A percentile compares a stretch with the other conserved stretches of the same genome.
Conservation (phyloP, 2,329 filamentous ascomycete genomes). For the Diaporthe velutina region DNA sequence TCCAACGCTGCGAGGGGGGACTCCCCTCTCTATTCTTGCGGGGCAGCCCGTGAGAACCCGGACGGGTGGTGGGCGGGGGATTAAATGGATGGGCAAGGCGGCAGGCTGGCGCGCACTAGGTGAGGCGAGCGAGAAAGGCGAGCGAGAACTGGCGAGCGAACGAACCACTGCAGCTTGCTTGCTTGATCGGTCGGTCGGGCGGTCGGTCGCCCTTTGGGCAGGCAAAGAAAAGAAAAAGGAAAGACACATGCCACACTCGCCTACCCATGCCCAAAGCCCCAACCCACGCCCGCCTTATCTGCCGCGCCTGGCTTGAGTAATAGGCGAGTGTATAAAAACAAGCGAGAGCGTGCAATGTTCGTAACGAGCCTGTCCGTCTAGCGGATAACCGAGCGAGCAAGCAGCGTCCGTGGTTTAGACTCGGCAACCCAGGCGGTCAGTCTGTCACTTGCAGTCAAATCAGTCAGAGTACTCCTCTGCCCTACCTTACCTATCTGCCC, state of each 20-base stretch:
- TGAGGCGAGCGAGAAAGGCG: background rate
- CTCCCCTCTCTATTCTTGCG: background rate
- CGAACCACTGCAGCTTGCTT: background rate
- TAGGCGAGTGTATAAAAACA: constrained; percentile 16
- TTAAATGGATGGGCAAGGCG: background rate
- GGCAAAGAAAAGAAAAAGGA: background rate
- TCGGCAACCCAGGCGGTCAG: constrained; percentile 21
- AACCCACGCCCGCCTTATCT: background rate
- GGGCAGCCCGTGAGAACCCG: constrained; percentile 8
- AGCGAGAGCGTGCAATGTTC: constrained; percentile 5
- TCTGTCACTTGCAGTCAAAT: no score
- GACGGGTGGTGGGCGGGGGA: background rate
- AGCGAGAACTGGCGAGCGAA: background rate
- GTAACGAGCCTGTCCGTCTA: constrained; percentile 7
- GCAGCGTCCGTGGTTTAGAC: background rate
- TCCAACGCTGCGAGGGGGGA: background rate
- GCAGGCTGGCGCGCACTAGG: background rate
- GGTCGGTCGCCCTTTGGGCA: background rate
- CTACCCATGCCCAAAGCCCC: background rate
- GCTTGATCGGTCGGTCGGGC: background rate
- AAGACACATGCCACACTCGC: background rate
- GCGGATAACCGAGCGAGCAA: background rate
- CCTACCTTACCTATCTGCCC: no score
- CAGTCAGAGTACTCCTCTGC: no score
- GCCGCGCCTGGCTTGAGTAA: constrained; percentile 6